phyloP scores from a whole-genome alignment of 495 filamentous ascomycete species.

The Penicillium fimorum region DNA sequence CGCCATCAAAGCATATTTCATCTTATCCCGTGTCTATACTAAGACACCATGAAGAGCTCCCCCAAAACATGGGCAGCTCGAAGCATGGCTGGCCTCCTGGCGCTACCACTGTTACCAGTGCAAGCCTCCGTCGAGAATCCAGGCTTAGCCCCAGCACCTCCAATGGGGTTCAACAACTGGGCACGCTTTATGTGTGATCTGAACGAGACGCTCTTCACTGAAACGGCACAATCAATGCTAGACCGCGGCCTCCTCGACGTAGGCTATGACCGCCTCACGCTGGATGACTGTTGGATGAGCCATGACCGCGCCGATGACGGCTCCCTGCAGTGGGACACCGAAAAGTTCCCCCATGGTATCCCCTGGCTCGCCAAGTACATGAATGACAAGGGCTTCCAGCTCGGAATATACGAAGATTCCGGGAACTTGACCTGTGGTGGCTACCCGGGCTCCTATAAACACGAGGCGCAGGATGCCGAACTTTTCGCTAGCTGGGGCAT shows the following conservation, averaged over 20 bases:
- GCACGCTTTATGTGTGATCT: conserved; percentile 42
- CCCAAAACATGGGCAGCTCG: conserved; percentile 1
- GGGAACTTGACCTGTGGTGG: conserved; percentile 43
- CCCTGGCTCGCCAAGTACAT: conserved; percentile 40
- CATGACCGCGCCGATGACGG: conserved; percentile 29
- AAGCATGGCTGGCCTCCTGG: conserved; percentile 18
- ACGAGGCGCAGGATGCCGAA: conserved; percentile 39
- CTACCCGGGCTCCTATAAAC: conserved; percentile 36
- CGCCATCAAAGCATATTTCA: neutral
- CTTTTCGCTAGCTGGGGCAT: conserved; percentile 43
- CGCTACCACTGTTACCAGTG: conserved; percentile 18
- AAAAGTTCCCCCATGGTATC: conserved; percentile 38
- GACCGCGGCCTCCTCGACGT: conserved; percentile 36
- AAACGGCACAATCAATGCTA: conserved; percentile 40
- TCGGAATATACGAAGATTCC: conserved; percentile 44
- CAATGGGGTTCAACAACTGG: conserved; percentile 50
- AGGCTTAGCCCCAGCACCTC: conserved; percentile 33
- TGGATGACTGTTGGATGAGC: conserved; percentile 46
- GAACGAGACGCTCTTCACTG: conserved; percentile 43
- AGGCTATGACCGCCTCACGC: conserved; percentile 42
- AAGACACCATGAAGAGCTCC: conserved; percentile 12
- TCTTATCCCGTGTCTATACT: neutral
- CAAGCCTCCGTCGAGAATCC: conserved; percentile 21
- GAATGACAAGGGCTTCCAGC: conserved; percentile 31
- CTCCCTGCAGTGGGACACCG: conserved; percentile 37